Conservation (phyloP, 208 protist genomes). For the Phytomonas francai region DNA sequence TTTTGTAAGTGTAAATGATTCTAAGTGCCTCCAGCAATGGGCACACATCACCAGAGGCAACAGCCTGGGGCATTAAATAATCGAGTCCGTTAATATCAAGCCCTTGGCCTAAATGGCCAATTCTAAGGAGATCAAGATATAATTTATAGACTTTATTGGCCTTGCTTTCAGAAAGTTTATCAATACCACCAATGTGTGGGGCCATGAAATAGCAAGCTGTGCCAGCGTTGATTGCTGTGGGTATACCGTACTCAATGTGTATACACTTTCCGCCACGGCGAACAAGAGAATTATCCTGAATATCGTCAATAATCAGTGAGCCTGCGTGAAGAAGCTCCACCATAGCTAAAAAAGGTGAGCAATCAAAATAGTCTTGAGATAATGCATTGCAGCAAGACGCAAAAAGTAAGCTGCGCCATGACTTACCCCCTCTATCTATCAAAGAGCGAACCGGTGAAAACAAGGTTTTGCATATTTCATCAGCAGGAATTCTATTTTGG, state of each 20-base stretch:
- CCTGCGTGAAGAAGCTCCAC: slow-evolving; percentile 61
- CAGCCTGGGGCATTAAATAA: slow-evolving; percentile 38
- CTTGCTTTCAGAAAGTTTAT: slow-evolving; percentile 26
- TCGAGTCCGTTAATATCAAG: slow-evolving; percentile 54
- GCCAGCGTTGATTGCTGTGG: slow-evolving; percentile 58
- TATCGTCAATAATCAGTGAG: slow-evolving; percentile 72
- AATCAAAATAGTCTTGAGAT: slow-evolving; percentile 44
- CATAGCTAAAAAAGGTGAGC: slow-evolving; percentile 36
- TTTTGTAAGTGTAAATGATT: slow-evolving; percentile 53
- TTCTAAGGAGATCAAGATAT: slow-evolving; percentile 47
- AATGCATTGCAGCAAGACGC: slow-evolving; percentile 45
- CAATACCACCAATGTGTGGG: slow-evolving; percentile 25
- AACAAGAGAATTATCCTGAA: slow-evolving; percentile 57
- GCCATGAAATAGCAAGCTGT: slow-evolving; percentile 66
- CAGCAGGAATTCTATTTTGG: slow-evolving; percentile 10
- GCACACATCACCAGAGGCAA: slow-evolving; percentile 29
- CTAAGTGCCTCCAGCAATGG: slow-evolving; percentile 29
- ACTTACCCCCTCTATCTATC: slow-evolving; percentile 55
- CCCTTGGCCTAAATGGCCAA: slow-evolving; percentile 56
- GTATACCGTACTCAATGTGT: slow-evolving; percentile 43
- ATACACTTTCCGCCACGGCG: slow-evolving; percentile 43
- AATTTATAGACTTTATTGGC: slow-evolving; percentile 38
- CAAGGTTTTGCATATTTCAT: slow-evolving; percentile 35
- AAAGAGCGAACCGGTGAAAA: slow-evolving; percentile 46
- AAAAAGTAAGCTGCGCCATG: slow-evolving; percentile 58